phyloP scores from a whole-genome alignment of 139 green algal species.

The Chlamydomonas sphaeroides region DNA sequence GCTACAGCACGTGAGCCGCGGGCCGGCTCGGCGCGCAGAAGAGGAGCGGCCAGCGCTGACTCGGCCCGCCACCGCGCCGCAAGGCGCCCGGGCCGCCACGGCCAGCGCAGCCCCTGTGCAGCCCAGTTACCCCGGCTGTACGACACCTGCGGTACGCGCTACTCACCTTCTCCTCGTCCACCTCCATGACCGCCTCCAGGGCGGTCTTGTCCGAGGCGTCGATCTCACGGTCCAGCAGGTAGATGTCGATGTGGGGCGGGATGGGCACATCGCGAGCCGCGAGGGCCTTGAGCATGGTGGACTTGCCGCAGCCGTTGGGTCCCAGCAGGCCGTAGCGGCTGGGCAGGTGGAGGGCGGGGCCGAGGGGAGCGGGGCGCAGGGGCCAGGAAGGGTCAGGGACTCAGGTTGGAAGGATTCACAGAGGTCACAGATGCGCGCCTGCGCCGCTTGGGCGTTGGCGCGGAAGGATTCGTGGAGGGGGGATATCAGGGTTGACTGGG shows the following conservation, averaged over 20 bases:
- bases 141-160: no score
- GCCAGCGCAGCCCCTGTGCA: no score
- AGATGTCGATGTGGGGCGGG: constrained; percentile 94
- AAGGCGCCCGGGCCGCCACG: no score
- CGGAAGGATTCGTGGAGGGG: no score
- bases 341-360: background rate
- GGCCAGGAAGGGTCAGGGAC: background rate
- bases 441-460: no score
- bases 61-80: no score
- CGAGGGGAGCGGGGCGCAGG: background rate
- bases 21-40: no score
- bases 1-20: no score
- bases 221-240: constrained; percentile 90
- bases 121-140: no score
- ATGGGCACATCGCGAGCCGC: constrained; percentile 87
- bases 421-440: no score
- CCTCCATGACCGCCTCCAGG: constrained; percentile 62
- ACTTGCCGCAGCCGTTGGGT: constrained; percentile 84
- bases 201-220: constrained; percentile 58
- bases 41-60: no score
- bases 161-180: constrained; percentile 79
- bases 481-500: no score
- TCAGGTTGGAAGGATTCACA: background rate
- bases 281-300: constrained; percentile 84
- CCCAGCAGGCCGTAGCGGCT: constrained; percentile 90